Conservation (phyloP, 208 protist genomes). For the Acanthamoeba royreba region DNA sequence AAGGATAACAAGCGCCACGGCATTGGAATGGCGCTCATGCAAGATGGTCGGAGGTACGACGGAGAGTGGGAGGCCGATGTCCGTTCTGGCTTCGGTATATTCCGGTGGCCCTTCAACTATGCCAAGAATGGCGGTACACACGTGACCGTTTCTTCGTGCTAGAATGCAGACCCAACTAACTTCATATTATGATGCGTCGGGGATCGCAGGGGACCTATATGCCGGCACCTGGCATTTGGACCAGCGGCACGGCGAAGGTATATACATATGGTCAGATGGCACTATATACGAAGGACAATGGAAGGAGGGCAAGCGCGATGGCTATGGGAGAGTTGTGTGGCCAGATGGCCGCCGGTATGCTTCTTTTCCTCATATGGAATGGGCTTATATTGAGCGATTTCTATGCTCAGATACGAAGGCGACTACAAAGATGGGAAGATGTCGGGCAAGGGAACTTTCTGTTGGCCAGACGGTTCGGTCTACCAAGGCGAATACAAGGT, state of each 20-base stretch:
- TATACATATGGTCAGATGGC: not conserved
- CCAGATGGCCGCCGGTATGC: conserved; percentile 2
- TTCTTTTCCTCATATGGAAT: not conserved
- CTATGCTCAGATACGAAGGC: conserved; percentile 45
- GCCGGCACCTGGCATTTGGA: conserved; percentile 50
- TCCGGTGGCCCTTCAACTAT: not conserved
- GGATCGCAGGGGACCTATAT: conserved; percentile 36
- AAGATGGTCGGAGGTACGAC: not conserved
- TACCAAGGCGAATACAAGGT: conserved; percentile 54
- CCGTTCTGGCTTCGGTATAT: not conserved
- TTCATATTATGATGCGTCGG: not conserved
- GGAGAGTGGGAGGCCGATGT: conserved; percentile 3
- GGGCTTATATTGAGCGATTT: not conserved
- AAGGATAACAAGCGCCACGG: not conserved
- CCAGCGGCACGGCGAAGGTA: conserved; percentile 60
- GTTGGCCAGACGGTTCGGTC: conserved; percentile 35
- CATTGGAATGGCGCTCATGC: not conserved
- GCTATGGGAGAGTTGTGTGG: conserved; percentile 42
- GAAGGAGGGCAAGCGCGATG: conserved; percentile 50
- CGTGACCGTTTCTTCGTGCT: not conserved
- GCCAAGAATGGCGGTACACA: conserved; percentile 34
- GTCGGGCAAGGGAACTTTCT: conserved; percentile 62
- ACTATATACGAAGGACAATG: conserved; percentile 58
- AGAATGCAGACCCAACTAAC: not conserved
- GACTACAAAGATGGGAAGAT: conserved; percentile 53